Percentiles rank a stretch among this genome's conserved stretches.
These are phyloP conservation scores for Microthlaspi erraticum DNA, from an alignment of 345 rosid species.

Conservation along the genomic window DNA sequence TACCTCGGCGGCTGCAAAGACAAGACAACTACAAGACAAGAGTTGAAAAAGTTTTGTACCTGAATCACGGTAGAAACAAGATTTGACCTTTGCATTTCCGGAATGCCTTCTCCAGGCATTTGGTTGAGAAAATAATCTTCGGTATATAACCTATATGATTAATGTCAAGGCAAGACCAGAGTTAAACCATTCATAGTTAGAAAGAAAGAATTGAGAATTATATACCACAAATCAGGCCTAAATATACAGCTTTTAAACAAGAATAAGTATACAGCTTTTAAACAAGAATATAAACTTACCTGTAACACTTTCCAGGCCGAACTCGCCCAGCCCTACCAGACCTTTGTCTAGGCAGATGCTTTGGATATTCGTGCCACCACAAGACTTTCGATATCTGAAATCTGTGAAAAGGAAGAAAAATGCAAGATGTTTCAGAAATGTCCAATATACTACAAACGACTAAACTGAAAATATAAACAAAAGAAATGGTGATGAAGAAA, in stretches of 20 bases:
- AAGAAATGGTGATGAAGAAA: conserved; percentile 17
- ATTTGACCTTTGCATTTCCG: conserved; percentile 95
- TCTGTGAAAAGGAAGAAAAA: conserved; percentile 54
- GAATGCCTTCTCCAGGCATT: conserved; percentile 88
- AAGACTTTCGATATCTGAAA: conserved; percentile 90
- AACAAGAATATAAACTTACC: conserved; percentile 49
- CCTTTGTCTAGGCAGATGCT: conserved; percentile 97
- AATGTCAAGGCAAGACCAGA: conserved; percentile 1
- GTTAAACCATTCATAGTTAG: background rate
- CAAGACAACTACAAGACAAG: conserved; percentile 21
- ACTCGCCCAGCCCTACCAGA: conserved; percentile 98
- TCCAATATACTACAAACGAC: conserved; percentile 3
- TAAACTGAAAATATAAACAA: conserved; percentile 15
- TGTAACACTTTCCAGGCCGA: conserved; percentile 96
- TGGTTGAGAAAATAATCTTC: conserved; percentile 81
- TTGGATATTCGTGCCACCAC: conserved; percentile 93
- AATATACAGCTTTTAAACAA: too few relatives aligned
- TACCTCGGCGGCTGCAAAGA: conserved; percentile 99
- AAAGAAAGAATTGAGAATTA: background rate
- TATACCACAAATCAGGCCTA: conserved; percentile 10
- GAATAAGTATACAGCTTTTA: conserved; percentile 6
- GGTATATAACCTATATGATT: conserved; percentile 82
- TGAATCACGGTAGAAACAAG: conserved; percentile 91
- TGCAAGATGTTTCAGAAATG: conserved; percentile 20
- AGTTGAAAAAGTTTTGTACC: conserved; percentile 51